Conservation (phyloP, 2,329 filamentous ascomycete species). For the Stachybotrys chlorohalonatus region DNA sequence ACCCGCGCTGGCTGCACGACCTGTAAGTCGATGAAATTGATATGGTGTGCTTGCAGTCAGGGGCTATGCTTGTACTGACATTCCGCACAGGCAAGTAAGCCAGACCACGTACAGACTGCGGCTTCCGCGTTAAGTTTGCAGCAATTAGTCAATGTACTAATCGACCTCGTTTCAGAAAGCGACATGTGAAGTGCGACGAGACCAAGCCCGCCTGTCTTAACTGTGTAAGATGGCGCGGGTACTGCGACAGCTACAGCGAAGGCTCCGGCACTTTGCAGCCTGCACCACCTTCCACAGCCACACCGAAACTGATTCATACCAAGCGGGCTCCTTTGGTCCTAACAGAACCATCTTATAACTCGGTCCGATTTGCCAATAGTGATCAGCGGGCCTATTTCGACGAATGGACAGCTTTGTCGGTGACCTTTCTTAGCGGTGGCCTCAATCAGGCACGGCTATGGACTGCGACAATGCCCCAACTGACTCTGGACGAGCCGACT, state of each 20-base stretch:
- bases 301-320: conserved; percentile 19
- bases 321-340: conserved; percentile 19
- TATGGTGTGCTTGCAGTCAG: background rate
- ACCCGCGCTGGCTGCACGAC: conserved; percentile 28
- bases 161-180: conserved; percentile 17
- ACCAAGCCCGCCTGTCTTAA: conserved; percentile 30
- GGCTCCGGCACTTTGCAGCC: conserved; percentile 1
- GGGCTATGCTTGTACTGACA: background rate
- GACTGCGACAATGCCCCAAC: conserved; percentile 30
- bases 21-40: conserved; percentile 17
- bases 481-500: conserved; percentile 26
- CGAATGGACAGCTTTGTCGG: conserved; percentile 25
- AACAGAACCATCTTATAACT: conserved; percentile 23
- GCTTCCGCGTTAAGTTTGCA: no score
- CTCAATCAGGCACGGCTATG: conserved; percentile 24
- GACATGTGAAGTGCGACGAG: conserved; percentile 34
- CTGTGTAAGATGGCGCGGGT: conserved; percentile 31
- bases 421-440: conserved; percentile 25
- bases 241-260: conserved; percentile 25
- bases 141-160: conserved; percentile 4
- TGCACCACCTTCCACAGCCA: conserved; percentile 4
- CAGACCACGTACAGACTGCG: background rate
- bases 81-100: conserved; percentile 21
- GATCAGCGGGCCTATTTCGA: conserved; percentile 28
- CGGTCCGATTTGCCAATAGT: conserved; percentile 21